Conservation (phyloP, 306 rosid species). For the Citrullus colocynthis region DNA sequence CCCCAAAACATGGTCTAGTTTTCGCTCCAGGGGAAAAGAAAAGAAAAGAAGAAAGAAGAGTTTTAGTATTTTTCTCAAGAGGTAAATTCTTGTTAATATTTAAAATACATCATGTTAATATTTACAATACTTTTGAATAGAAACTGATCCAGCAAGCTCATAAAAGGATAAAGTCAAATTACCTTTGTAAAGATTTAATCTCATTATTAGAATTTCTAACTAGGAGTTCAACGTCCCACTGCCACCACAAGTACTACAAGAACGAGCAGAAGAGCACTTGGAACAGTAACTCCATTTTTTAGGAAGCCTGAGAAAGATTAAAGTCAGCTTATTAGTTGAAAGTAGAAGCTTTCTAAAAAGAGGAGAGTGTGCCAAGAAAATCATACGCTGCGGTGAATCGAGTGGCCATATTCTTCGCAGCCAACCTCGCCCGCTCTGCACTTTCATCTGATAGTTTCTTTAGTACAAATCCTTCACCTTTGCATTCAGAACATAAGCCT, state of each 20-base stretch:
- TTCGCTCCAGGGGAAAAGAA: too few species aligned
- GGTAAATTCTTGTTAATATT: too few species aligned
- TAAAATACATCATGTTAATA: too few species aligned
- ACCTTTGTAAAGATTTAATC: not conserved
- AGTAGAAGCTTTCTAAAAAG: not conserved
- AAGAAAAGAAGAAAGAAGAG: too few species aligned
- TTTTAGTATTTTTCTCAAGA: too few species aligned
- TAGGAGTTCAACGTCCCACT: constrained; percentile 54
- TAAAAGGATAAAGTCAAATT: not conserved
- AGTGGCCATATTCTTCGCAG: constrained; percentile 68
- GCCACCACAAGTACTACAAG: constrained; percentile 67
- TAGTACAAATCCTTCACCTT: constrained; percentile 87
- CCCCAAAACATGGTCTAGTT: too few species aligned
- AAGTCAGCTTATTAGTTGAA: not conserved
- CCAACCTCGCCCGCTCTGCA: constrained; percentile 60
- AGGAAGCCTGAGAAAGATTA: constrained; percentile 51
- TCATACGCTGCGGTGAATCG: constrained; percentile 72
- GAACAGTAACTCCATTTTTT: constrained; percentile 97
- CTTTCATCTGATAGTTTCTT: constrained; percentile 60
- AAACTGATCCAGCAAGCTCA: not conserved
- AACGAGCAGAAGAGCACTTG: constrained; percentile 73
- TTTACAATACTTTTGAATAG: too few species aligned
- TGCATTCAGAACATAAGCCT: constrained; percentile 87
- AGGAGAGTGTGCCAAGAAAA: not conserved
- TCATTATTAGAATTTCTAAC: not conserved